phyloP scores from a whole-genome alignment of 2,329 filamentous ascomycete genomes.

The Ascochyta koolunga region DNA sequence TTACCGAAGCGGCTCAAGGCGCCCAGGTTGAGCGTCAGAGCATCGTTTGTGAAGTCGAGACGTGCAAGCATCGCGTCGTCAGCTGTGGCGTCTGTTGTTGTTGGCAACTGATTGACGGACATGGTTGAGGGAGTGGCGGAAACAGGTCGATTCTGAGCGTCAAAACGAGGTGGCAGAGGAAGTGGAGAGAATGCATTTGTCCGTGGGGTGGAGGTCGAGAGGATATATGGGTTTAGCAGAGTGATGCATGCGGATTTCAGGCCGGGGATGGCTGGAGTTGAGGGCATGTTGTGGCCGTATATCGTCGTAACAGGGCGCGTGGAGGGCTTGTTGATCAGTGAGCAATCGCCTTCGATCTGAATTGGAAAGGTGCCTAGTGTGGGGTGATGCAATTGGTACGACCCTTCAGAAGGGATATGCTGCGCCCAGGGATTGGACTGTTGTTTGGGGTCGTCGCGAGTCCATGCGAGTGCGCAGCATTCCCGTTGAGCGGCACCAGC shows the following conservation, averaged over 20 bases:
- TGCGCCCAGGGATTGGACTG: constrained; percentile 47
- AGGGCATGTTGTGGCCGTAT: constrained; percentile 46
- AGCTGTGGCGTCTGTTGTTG: constrained; percentile 43
- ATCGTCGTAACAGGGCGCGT: constrained; percentile 49
- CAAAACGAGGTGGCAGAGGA: constrained; percentile 35
- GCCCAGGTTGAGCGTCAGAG: constrained; percentile 53
- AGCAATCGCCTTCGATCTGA: constrained; percentile 51
- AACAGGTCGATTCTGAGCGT: constrained; percentile 31
- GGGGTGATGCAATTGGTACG: constrained; percentile 55
- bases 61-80: constrained; percentile 51
- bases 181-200: constrained; percentile 40
- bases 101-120: constrained; percentile 41
- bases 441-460: constrained; percentile 43
- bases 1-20: constrained; percentile 52
- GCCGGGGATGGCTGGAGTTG: constrained; percentile 40
- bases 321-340: constrained; percentile 45
- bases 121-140: constrained; percentile 44
- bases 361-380: constrained; percentile 52
- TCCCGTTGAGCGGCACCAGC: constrained; percentile 70
- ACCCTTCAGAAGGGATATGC: constrained; percentile 46
- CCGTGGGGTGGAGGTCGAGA: constrained; percentile 43
- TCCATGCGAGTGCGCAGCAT: constrained; percentile 73
- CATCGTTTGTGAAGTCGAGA: constrained; percentile 52
- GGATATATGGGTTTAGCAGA: constrained; percentile 47
- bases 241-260: constrained; percentile 44